phyloP scores from a whole-genome alignment of 306 rosid genomes.

The Mimosa bimucronata region DNA sequence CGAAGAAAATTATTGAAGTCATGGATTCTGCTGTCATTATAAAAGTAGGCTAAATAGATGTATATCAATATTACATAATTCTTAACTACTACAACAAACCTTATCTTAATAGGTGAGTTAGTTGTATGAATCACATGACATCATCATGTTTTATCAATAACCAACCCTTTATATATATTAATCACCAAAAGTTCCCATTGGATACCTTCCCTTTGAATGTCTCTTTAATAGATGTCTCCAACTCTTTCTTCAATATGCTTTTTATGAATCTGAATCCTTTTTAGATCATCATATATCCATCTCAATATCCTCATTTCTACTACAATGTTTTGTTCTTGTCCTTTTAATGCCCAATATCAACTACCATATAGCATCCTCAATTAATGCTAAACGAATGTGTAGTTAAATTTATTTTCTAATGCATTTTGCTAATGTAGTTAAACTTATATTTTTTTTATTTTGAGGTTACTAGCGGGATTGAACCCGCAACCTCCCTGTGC shows the following conservation, averaged over 20 bases:
- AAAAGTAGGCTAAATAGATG: constrained; percentile 17
- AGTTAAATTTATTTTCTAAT: constrained; percentile 5
- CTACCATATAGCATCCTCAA: neutral
- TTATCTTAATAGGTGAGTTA: too few relatives aligned
- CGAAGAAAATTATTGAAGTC: constrained; percentile 3
- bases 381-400: neutral
- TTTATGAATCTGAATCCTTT: too few relatives aligned
- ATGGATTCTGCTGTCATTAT: neutral
- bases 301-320: too few relatives aligned
- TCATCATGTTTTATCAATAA: too few relatives aligned
- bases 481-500: too few relatives aligned
- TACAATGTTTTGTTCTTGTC: neutral
- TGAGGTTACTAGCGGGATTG: too few relatives aligned
- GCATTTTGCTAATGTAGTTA: neutral
- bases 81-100: too few relatives aligned
- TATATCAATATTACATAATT: constrained; percentile 16
- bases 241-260: neutral
- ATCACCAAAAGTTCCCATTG: too few relatives aligned
- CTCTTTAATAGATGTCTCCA: neutral
- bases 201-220: too few relatives aligned
- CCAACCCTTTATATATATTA: too few relatives aligned
- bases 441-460: neutral
- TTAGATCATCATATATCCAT: too few relatives aligned
- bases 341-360: neutral
- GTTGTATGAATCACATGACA: too few relatives aligned